Percentiles rank a stretch among this genome's conserved stretches.
Conservation (phyloP, 2,329 filamentous ascomycete genomes). For the Colletotrichum liaoningense region DNA sequence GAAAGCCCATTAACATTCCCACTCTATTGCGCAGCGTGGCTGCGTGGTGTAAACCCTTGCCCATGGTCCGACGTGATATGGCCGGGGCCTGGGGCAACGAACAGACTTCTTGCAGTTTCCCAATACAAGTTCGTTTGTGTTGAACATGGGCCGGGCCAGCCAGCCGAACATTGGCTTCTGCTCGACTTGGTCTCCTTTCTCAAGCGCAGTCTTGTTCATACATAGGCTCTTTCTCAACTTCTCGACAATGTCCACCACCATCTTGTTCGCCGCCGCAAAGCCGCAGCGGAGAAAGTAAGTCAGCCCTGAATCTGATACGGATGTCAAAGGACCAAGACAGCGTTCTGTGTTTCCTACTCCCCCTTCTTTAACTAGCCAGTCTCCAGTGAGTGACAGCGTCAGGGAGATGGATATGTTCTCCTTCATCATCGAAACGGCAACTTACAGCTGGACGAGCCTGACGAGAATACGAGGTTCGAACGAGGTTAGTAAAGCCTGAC, state of each 20-base stretch:
- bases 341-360: neutral
- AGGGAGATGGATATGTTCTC: neutral
- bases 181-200: conserved; percentile 7
- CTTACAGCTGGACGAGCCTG: neutral
- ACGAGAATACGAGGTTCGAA: neutral
- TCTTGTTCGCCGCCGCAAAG: neutral
- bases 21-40: conserved; percentile 26
- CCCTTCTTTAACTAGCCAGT: neutral
- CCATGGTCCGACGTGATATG: conserved; percentile 32
- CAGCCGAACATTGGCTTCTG: conserved; percentile 9
- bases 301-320: neutral
- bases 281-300: neutral
- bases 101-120: conserved; percentile 13
- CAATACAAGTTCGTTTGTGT: conserved; percentile 15
- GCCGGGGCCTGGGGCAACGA: conserved; percentile 2
- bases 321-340: neutral
- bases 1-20: conserved; percentile 20
- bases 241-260: neutral
- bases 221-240: neutral
- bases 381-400: neutral
- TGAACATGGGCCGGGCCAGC: conserved; percentile 15
- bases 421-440: neutral
- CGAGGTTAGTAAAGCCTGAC: neutral
- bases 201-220: conserved; percentile 17
- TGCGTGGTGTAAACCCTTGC: conserved; percentile 29